Evolutionary conservation across 2,329 filamentous ascomycete genomes (phyloP), one percentile per base, ranked within the genome.

Genomic region (Chaetomium strumarium): DNA sequence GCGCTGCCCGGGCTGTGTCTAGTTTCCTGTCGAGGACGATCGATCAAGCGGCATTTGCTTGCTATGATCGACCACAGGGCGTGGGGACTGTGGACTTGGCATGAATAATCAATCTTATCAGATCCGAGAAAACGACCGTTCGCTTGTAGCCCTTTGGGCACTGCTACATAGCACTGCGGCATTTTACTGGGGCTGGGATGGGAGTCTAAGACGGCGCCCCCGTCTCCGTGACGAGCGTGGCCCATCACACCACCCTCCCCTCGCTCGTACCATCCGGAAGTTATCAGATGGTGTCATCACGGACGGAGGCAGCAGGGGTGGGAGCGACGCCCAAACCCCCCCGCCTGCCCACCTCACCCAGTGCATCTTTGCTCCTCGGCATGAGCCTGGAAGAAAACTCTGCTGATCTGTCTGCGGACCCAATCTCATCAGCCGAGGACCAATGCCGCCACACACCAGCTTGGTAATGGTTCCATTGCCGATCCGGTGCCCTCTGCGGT

Each of bases 201-300:
- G 29, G 38, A n/a, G n/a, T n/a, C n/a, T n/a, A n/a, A n/a, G n/a
- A n/a, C n/a, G n/a, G n/a, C n/a, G n/a, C n/a, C n/a, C n/a, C n/a
- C n/a, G n/a, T n/a, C n/a, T n/a, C n/a, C n/a, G n/a, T n/a, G n/a
- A n/a, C n/a, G n/a, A n/a, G n/a, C n/a, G n/a, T n/a, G n/a, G n/a
- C n/a, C n/a, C n/a, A n/a, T n/a, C n/a, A n/a, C n/a, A n/a, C 55
- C 51, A 49, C 53, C 42, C 49, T 55, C 54, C 49, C 47, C 51
- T 46, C 47, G 52, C 31, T 31, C 48, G 34, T 34, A 38, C 20
- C 40, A 37, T 30, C 44, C 38, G 34, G 33, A 24, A 24, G 37
- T 61, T 61, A 61, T 59, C 59, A 61, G 59, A 61, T 61, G 47
- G 49, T n/a, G n/a, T n/a, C n/a, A n/a, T n/a, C n/a, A n/a, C n/a